Evolutionary conservation across 441 rosid genomes (phyloP), one percentile per base, ranked within the genome.

Genomic region (Populus hybrid): DNA sequence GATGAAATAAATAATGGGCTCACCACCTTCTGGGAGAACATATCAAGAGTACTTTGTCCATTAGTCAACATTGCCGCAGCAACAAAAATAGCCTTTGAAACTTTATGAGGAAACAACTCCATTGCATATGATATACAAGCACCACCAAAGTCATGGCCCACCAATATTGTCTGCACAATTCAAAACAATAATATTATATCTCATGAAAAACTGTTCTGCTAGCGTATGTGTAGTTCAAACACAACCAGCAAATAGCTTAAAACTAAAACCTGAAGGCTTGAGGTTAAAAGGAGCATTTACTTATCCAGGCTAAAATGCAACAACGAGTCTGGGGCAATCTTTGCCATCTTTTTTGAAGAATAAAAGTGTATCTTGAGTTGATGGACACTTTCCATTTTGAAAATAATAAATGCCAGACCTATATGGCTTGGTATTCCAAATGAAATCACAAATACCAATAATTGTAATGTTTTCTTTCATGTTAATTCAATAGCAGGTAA

Each of bases 101-200:
- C 75, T 88, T n/a, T n/a, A n/a, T n/a, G n/a, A n/a, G n/a, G n/a
- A n/a, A n/a, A n/a, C n/a, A n/a, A n/a, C n/a, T n/a, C n/a, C n/a
- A n/a, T n/a, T n/a, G n/a, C n/a, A n/a, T n/a, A n/a, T n/a, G n/a
- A n/a, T n/a, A n/a, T n/a, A n/a, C n/a, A n/a, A n/a, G n/a, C n/a
- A n/a, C n/a, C n/a, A n/a, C n/a, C n/a, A n/a, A n/a, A n/a, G n/a
- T 84, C 98, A 28, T 95, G 99, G 28, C 98, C 98, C 9, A 88
- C 97, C 92, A 94, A 86, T 69, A 94, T 88, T 81, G 91, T 97
- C 99, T 94, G 87, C 88, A 85, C 9, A 66, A 69, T 66, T 35
- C 40, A 28, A 28, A 33, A 40, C 6, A 35, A 74, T 68, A 72
- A 67, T 7, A 3, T 5, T 18, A 18, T 12, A 38, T 68, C 1